Conservation (phyloP, 2,329 filamentous ascomycete genomes). For the Ceratocystis variospora region DNA sequence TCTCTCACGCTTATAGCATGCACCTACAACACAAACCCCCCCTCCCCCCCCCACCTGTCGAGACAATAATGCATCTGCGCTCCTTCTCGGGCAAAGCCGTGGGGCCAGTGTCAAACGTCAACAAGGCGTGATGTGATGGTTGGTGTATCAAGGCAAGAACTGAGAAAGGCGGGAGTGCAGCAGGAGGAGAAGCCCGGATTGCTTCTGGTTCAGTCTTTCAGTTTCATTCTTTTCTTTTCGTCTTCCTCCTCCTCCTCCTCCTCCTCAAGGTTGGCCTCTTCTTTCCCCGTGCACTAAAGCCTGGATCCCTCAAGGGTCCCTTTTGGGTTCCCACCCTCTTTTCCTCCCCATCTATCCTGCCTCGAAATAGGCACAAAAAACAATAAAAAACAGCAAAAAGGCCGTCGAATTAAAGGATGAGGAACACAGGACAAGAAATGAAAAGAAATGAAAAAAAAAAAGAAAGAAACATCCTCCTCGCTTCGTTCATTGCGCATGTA, state of each 20-base stretch:
- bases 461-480: too few species aligned
- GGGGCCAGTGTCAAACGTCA: slow-evolving; percentile 2
- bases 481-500: not conserved
- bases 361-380: not conserved
- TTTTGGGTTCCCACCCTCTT: not conserved
- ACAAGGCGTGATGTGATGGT: not conserved
- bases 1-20: too few species aligned
- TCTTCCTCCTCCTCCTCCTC: not conserved
- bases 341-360: not conserved
- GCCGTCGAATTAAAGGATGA: not conserved
- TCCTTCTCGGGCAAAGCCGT: slow-evolving; percentile 2
- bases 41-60: not conserved
- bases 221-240: not conserved
- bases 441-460: not conserved
- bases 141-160: not conserved
- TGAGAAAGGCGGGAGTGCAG: not conserved
- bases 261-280: not conserved
- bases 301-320: not conserved
- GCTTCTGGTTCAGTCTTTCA: not conserved
- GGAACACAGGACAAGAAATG: not conserved
- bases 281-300: not conserved
- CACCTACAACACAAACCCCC: too few species aligned
- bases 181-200: not conserved
- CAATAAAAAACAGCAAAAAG: not conserved
- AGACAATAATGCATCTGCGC: not conserved